Percentiles rank a stretch among this genome's conserved stretches.
Conservation (phyloP, 2,329 filamentous ascomycete genomes). For the Aspergillus novoparasiticus region DNA sequence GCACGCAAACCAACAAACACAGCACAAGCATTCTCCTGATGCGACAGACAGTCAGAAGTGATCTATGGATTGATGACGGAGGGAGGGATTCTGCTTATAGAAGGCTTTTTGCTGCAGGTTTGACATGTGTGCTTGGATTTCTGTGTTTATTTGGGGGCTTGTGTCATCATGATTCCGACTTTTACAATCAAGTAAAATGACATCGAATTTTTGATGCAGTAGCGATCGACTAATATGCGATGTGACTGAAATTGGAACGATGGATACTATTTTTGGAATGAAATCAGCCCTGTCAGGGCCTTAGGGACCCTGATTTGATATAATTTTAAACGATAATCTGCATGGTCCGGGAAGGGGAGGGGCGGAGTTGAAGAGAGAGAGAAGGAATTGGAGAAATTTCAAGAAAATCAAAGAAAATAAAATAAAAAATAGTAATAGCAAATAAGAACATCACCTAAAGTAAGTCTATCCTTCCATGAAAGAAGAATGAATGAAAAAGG, state of each 20-base stretch:
- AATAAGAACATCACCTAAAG: background rate
- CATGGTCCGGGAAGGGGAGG: background rate
- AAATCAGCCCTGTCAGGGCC: slow-evolving; percentile 16
- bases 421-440: background rate
- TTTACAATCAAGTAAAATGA: background rate
- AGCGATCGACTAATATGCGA: background rate
- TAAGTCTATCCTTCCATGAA: background rate
- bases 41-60: slow-evolving; percentile 6
- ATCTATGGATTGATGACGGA: background rate
- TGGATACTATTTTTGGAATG: slow-evolving; percentile 2
- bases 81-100: background rate
- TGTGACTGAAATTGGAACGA: background rate
- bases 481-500: slow-evolving; percentile 7
- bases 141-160: background rate
- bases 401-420: too few relatives aligned
- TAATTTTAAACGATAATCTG: slow-evolving; percentile 2
- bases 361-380: background rate
- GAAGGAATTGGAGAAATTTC: background rate
- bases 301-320: background rate
- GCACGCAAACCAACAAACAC: slow-evolving; percentile 4
- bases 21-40: slow-evolving; percentile 10
- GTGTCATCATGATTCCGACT: background rate
- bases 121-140: slow-evolving; percentile 1
- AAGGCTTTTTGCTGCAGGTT: background rate
- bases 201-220: background rate